Evolutionary conservation across 768 basidiomycete genomes (phyloP), one percentile per base, ranked within the genome.

Genomic region (Phaeotremella fagi): DNA sequence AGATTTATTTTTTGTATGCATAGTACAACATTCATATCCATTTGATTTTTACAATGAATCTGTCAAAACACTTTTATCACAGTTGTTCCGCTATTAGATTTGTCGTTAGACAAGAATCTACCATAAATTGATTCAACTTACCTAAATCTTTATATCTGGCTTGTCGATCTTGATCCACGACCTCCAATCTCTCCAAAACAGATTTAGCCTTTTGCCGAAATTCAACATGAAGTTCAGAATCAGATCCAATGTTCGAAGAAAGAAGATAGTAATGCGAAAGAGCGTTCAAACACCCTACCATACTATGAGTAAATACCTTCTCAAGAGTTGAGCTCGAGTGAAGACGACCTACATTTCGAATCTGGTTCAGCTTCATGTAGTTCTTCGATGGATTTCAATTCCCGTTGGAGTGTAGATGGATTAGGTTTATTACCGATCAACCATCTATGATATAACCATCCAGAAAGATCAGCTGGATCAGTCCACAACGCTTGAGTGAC

Each of bases 391-490:
- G 82, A 79, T 2, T 66, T 63, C 23, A 98, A 86, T 73, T 99
- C 94, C 16, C 85, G 79, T 37, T 81, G 77, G 14, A 99, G 73
- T 3, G 85, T 70, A 0, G 73, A 70, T 50, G 77, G 76, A 51
- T 84, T 79, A 1, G 83, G 78, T 5, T 85, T 90, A 87, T 81
- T 74, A 6, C 89, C 90, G 48, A 97, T 81, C 2, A 99, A 79
- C 91, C 94, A 98, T n/a, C 91, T 83, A 67, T 98, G 95, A 72
- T 98, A 99, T 52, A 99, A 83, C 95, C 95, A 99, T 0, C 88
- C 90, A 55, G 89, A 90, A 73, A 98, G 94, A 73, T 98, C 94
- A 41, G 84, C 83, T 3, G 95, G 95, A 66, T 97, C 92, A 0
- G 92, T 95, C 75, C 91, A 99, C 77, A 98, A 82, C 1, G 94